Evolutionary conservation across 768 basidiomycete genomes (phyloP).

Genomic region (Pleurotus cornucopiae): DNA sequence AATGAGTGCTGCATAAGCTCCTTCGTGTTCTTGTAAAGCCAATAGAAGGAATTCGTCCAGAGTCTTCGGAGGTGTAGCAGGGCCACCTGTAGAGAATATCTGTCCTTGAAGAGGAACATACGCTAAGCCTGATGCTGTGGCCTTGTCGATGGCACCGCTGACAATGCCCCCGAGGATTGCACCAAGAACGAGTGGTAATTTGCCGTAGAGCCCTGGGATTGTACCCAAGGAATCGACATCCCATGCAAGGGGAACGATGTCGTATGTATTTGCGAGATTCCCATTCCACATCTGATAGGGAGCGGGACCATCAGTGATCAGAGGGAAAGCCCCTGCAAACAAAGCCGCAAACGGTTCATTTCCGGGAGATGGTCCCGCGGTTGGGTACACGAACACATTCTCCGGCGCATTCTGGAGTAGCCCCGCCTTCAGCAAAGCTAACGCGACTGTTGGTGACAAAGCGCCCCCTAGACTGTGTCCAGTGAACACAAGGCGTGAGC

Average conservation of each 20-base stretch:
- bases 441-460: background rate
- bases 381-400: background rate
- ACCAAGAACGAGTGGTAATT: background rate
- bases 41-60: background rate
- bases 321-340: background rate
- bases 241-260: conserved; percentile 1
- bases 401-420: background rate
- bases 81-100: background rate
- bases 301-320: background rate
- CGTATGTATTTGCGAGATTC: background rate
- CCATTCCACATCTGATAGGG: conserved; percentile 4
- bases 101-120: background rate
- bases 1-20: background rate
- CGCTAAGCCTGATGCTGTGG: background rate
- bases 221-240: background rate
- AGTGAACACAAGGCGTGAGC: conserved; percentile 3
- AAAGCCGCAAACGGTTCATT: background rate
- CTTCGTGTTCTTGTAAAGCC: background rate
- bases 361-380: background rate
- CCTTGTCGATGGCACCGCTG: background rate
- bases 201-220: background rate
- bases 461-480: conserved; percentile 3
- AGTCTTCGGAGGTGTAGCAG: background rate
- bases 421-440: background rate
- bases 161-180: no score